These are phyloP conservation scores for Clarireedia sp. DNA, from an alignment of 2,329 filamentous ascomycete genomes.

Conservation along the genomic window DNA sequence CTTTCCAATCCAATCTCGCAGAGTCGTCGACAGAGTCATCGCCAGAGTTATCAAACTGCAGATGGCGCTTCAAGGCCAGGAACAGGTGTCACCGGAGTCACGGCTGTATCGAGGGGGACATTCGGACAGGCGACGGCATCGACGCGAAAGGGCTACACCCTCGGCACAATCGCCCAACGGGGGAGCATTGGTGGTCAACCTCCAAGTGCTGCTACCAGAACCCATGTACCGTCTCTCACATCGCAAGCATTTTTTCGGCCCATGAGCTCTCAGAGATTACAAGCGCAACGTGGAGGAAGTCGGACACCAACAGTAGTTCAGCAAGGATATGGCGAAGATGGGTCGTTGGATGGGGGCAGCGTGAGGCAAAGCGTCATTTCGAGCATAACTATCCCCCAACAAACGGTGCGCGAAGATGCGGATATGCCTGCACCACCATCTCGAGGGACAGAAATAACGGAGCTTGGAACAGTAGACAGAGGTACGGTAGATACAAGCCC, in stretches of 20 bases:
- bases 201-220: constrained; percentile 64
- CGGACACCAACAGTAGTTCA: constrained; percentile 34
- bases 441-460: constrained; percentile 73
- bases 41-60: constrained; percentile 31
- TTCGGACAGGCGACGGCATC: constrained; percentile 46
- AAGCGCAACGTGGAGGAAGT: constrained; percentile 69
- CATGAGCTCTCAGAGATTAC: constrained; percentile 92
- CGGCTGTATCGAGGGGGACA: constrained; percentile 33
- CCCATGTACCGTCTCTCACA: constrained; percentile 82
- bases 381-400: constrained; percentile 28
- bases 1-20: constrained; percentile 28
- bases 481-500: constrained; percentile 69
- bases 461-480: constrained; percentile 51
- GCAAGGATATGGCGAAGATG: constrained; percentile 33
- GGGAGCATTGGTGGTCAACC: constrained; percentile 43
- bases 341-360: constrained; percentile 36
- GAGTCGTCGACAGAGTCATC: constrained; percentile 30
- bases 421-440: constrained; percentile 58
- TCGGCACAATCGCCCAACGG: constrained; percentile 4
- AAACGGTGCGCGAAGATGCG: constrained; percentile 35
- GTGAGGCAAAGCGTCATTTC: constrained; percentile 53
- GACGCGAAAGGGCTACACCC: constrained; percentile 39
- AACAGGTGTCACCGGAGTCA: constrained; percentile 42
- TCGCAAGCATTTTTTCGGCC: constrained; percentile 91
- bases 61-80: constrained; percentile 41